phyloP scores from a whole-genome alignment of 129 eudicot species.

The Helianthus tuberosus region DNA sequence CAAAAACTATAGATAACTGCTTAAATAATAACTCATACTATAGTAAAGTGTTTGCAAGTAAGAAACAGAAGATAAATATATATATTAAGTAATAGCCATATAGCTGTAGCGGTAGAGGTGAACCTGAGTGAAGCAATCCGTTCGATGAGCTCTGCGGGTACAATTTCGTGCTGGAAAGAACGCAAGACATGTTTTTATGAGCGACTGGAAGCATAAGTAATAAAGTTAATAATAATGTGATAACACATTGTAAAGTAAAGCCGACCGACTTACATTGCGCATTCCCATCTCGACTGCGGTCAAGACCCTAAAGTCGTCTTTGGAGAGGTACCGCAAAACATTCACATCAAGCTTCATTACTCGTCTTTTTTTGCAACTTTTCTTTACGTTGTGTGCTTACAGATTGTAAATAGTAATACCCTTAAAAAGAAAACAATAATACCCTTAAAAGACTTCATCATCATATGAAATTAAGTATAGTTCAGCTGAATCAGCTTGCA shows the following conservation, averaged over 20 bases:
- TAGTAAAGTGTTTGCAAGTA: neutral
- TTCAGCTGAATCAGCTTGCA: no score
- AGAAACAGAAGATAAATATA: neutral
- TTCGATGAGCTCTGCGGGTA: conserved; percentile 76
- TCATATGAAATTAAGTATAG: neutral
- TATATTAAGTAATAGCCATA: neutral
- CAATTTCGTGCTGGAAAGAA: conserved; percentile 87
- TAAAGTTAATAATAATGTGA: no score
- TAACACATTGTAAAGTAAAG: neutral
- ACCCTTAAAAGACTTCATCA: neutral
- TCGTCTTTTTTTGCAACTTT: conserved; percentile 1
- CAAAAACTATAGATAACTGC: neutral
- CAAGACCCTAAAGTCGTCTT: conserved; percentile 91
- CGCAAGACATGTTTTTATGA: neutral
- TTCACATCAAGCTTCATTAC: conserved; percentile 89
- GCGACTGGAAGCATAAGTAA: neutral
- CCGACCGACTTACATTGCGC: conserved; percentile 62
- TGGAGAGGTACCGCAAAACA: conserved; percentile 82
- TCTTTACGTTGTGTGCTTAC: neutral
- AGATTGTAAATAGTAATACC: neutral
- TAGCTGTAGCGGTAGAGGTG: neutral
- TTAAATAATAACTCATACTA: neutral
- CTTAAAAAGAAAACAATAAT: neutral
- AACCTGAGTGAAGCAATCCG: conserved; percentile 95
- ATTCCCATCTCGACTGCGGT: conserved; percentile 99